Evolutionary conservation across 495 filamentous ascomycete species (phyloP).

Genomic region (Talaromyces proteolyticus): DNA sequence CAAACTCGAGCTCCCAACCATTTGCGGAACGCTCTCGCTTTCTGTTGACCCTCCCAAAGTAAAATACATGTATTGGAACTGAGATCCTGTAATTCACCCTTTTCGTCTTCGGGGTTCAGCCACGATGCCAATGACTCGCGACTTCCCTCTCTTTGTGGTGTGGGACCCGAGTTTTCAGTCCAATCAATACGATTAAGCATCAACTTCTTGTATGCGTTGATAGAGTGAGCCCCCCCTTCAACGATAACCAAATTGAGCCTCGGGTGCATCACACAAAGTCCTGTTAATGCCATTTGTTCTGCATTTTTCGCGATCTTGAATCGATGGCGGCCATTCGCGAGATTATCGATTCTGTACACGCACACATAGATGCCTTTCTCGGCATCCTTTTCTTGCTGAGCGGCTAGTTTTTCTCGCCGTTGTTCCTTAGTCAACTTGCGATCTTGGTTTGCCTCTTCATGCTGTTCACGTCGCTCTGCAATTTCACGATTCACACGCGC

Average conservation of each 20-base stretch:
- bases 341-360: slow-evolving; percentile 82
- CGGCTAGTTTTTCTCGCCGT: slow-evolving; percentile 73
- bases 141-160: slow-evolving; percentile 53
- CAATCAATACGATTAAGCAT: slow-evolving; percentile 92
- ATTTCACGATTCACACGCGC: slow-evolving; percentile 89
- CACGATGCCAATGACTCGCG: slow-evolving; percentile 59
- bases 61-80: slow-evolving; percentile 71
- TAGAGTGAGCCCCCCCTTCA: slow-evolving; percentile 78
- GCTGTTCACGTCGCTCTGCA: slow-evolving; percentile 69
- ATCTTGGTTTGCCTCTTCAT: slow-evolving; percentile 75
- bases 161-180: slow-evolving; percentile 77
- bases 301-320: slow-evolving; percentile 92
- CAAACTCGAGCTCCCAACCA: slow-evolving; percentile 76
- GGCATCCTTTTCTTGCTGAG: slow-evolving; percentile 83
- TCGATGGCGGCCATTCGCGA: slow-evolving; percentile 85
- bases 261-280: slow-evolving; percentile 84
- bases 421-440: slow-evolving; percentile 90
- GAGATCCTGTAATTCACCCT: slow-evolving; percentile 74
- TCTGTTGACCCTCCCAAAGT: slow-evolving; percentile 83
- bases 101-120: slow-evolving; percentile 72
- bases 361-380: slow-evolving; percentile 74
- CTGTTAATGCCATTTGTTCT: slow-evolving; percentile 78
- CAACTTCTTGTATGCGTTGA: slow-evolving; percentile 78
- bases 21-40: slow-evolving; percentile 69
- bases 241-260: slow-evolving; percentile 84